phyloP scores from a whole-genome alignment of 2,329 filamentous ascomycete species.

The Albifimbria verrucaria region DNA sequence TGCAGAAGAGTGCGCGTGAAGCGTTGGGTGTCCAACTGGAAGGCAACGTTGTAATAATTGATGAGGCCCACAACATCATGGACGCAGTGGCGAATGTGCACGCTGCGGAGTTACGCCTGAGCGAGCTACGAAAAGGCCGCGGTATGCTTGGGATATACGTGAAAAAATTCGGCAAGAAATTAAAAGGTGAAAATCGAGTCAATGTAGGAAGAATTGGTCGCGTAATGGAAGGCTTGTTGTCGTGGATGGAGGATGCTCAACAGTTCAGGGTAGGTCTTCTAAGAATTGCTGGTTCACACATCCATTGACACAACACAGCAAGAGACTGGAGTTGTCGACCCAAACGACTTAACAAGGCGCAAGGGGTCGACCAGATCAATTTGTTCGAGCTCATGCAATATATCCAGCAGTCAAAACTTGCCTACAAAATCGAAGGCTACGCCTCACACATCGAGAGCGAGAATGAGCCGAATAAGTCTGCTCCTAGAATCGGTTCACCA shows the following conservation, averaged over 20 bases:
- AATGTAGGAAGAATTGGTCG: constrained; percentile 87
- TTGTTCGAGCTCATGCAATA: constrained; percentile 85
- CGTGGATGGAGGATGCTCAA: constrained; percentile 60
- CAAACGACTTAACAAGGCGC: constrained; percentile 69
- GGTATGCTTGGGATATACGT: constrained; percentile 79
- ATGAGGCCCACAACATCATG: constrained; percentile 98
- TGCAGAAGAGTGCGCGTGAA: constrained; percentile 84
- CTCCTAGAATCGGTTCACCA: constrained; percentile 32
- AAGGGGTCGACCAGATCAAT: constrained; percentile 96
- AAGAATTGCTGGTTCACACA: not conserved
- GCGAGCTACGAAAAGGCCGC: constrained; percentile 69
- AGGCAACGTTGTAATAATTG: constrained; percentile 87
- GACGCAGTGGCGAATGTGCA: constrained; percentile 88
- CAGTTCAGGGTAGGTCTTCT: constrained; percentile 40
- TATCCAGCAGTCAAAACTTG: constrained; percentile 86
- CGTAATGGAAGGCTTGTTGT: constrained; percentile 73
- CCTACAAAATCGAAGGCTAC: constrained; percentile 93
- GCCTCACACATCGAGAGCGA: constrained; percentile 58
- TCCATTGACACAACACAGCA: constrained; percentile 19
- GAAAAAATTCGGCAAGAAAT: constrained; percentile 78
- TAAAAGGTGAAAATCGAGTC: constrained; percentile 88
- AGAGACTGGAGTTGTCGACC: constrained; percentile 65
- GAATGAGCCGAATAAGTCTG: constrained; percentile 21
- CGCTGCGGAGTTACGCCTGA: constrained; percentile 70
- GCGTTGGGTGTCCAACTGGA: constrained; percentile 84